Evolutionary conservation across 768 basidiomycete species (phyloP).

Genomic region (Rubroboletus satanas): DNA sequence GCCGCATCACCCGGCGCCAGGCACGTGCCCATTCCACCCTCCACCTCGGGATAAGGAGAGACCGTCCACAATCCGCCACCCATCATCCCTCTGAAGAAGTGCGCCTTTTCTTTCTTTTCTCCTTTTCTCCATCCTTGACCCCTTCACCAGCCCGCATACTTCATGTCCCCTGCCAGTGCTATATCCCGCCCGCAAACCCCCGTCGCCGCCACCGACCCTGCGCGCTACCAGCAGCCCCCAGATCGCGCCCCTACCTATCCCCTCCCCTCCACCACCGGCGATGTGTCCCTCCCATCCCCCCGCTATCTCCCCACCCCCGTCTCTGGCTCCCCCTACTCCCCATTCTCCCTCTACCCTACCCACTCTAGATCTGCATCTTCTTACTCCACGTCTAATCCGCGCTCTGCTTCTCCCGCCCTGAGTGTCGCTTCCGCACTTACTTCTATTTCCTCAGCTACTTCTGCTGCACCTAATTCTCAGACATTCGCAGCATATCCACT

Average conservation of each 20-base stretch:
- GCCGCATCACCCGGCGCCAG: conserved; percentile 38
- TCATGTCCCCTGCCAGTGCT: conserved; percentile 33
- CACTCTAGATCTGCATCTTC: conserved; percentile 47
- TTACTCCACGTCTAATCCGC: conserved; percentile 44
- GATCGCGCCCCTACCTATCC: conserved; percentile 34
- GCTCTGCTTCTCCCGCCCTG: conserved; percentile 59
- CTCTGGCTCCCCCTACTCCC: conserved; percentile 44
- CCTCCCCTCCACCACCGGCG: conserved; percentile 14
- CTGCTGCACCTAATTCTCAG: conserved; percentile 29
- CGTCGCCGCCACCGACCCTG: conserved; percentile 31
- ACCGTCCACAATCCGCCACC: conserved; percentile 20
- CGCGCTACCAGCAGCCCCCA: conserved; percentile 28
- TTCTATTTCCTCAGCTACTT: conserved; percentile 44
- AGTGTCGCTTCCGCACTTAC: conserved; percentile 54
- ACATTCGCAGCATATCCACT: conserved; percentile 30
- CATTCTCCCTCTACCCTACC: conserved; percentile 40
- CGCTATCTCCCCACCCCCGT: conserved; percentile 45
- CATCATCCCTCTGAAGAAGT: conserved; percentile 30
- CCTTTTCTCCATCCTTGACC: conserved; percentile 7
- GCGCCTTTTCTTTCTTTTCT: background rate
- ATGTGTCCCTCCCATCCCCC: conserved; percentile 36
- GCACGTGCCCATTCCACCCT: conserved; percentile 34
- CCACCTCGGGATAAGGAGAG: conserved; percentile 33
- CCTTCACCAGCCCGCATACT: conserved; percentile 30
- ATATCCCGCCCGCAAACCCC: conserved; percentile 41